phyloP scores from a whole-genome alignment of 1,139 yeast genomes.

The Hanseniaspora uvarum region DNA sequence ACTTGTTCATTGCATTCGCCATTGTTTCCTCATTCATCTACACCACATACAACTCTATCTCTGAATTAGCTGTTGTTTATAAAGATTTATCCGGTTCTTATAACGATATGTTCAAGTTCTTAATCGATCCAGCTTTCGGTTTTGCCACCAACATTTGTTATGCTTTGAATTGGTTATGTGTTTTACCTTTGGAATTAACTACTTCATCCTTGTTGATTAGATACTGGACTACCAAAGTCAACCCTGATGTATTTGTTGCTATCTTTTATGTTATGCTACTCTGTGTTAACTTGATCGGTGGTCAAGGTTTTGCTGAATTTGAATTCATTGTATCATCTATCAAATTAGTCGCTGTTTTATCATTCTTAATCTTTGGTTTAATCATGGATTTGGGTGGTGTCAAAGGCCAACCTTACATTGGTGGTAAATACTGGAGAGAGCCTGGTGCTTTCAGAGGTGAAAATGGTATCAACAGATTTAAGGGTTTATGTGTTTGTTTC shows the following conservation, averaged over 20 bases:
- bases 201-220: slow-evolving; percentile 64
- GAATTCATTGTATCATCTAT: slow-evolving; percentile 52
- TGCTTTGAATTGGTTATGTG: slow-evolving; percentile 68
- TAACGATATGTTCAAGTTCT: slow-evolving; percentile 56
- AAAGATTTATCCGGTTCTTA: slow-evolving; percentile 71
- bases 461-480: slow-evolving; percentile 37
- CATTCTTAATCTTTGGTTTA: slow-evolving; percentile 55
- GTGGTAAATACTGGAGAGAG: slow-evolving; percentile 49
- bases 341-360: slow-evolving; percentile 52
- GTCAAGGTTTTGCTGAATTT: slow-evolving; percentile 67
- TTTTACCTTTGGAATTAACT: slow-evolving; percentile 63
- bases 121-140: slow-evolving; percentile 66
- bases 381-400: slow-evolving; percentile 61
- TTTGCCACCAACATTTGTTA: slow-evolving; percentile 75
- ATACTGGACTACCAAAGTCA: slow-evolving; percentile 52
- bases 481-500: slow-evolving; percentile 75
- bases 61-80: slow-evolving; percentile 71
- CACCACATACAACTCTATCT: slow-evolving; percentile 71
- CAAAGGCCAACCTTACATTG: slow-evolving; percentile 51
- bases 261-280: slow-evolving; percentile 56
- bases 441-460: slow-evolving; percentile 46
- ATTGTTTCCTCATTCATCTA: slow-evolving; percentile 61
- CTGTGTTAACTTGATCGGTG: slow-evolving; percentile 53
- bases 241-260: slow-evolving; percentile 58
- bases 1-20: slow-evolving; percentile 58